A percentile compares a stretch with the other conserved stretches of the same genome.
Conservation (phyloP, 164 flowering plant genomes). For the Magnolia kwangsiensis region DNA sequence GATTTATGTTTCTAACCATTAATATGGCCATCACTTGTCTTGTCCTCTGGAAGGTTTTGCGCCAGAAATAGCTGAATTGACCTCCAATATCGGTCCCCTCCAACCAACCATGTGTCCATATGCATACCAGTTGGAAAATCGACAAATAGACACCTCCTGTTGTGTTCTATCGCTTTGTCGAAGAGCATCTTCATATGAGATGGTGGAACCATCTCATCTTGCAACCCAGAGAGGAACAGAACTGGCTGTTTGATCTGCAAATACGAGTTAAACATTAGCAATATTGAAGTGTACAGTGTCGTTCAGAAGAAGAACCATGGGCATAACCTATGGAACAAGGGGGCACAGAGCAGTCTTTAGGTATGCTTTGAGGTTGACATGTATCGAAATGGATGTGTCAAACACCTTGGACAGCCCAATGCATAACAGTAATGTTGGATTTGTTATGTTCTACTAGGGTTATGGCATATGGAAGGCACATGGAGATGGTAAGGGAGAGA, state of each 20-base stretch:
- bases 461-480: no score
- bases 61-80: slow-evolving; percentile 65
- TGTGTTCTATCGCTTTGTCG: slow-evolving; percentile 80
- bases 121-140: slow-evolving; percentile 96
- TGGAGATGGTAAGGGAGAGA: no score
- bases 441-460: no score
- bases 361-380: no score
- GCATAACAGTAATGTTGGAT: no score
- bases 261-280: neutral
- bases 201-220: slow-evolving; percentile 99
- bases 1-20: neutral
- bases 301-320: neutral
- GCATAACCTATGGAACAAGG: no score
- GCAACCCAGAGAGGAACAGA: slow-evolving; percentile 87
- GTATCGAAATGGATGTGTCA: no score
- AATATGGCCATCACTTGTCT: slow-evolving; percentile 23
- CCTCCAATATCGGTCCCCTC: slow-evolving; percentile 94
- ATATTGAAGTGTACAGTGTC: neutral
- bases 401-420: no score
- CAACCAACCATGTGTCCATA: slow-evolving; percentile 97
- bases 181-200: slow-evolving; percentile 83
- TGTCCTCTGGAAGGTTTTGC: slow-evolving; percentile 46
- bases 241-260: slow-evolving; percentile 86
- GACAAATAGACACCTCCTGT: slow-evolving; percentile 56
- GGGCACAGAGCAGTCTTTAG: no score